Evolutionary conservation across 441 rosid genomes (phyloP).

Genomic region (Erodium texanum): DNA sequence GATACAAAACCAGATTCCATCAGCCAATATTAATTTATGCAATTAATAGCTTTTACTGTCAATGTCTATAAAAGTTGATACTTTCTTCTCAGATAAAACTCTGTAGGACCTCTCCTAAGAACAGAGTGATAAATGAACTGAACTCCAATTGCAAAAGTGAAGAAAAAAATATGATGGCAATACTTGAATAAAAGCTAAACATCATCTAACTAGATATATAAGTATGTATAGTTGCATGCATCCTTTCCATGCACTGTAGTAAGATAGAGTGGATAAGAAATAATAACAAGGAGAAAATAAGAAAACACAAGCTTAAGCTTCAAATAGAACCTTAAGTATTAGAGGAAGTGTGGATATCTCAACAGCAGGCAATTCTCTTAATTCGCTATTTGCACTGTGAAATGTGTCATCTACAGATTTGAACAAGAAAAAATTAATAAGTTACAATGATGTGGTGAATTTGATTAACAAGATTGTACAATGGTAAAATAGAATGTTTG

Average conservation of each 20-base stretch:
- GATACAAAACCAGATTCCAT: neutral
- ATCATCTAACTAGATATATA: neutral
- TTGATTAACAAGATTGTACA: neutral
- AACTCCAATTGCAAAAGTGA: neutral
- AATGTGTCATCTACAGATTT: conserved; percentile 65
- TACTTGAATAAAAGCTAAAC: neutral
- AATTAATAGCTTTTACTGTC: neutral
- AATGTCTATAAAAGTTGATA: neutral
- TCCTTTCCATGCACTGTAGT: neutral
- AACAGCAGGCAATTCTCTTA: conserved; percentile 91
- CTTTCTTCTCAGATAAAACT: neutral
- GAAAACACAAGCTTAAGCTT: conserved; percentile 10
- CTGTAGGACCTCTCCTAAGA: neutral
- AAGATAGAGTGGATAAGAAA: neutral
- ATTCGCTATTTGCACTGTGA: conserved; percentile 67
- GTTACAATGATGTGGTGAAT: neutral
- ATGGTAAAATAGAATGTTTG: neutral
- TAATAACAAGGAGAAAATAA: conserved; percentile 7
- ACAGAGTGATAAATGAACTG: neutral
- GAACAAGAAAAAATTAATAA: conserved; percentile 12
- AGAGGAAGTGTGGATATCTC: conserved; percentile 91
- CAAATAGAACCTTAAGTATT: conserved; percentile 68
- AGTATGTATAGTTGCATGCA: neutral
- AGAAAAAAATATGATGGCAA: neutral
- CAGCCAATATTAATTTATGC: neutral